These are phyloP conservation scores for Kluyveromyces sp. DNA, from an alignment of 1,139 yeast genomes.

Conservation along the genomic window DNA sequence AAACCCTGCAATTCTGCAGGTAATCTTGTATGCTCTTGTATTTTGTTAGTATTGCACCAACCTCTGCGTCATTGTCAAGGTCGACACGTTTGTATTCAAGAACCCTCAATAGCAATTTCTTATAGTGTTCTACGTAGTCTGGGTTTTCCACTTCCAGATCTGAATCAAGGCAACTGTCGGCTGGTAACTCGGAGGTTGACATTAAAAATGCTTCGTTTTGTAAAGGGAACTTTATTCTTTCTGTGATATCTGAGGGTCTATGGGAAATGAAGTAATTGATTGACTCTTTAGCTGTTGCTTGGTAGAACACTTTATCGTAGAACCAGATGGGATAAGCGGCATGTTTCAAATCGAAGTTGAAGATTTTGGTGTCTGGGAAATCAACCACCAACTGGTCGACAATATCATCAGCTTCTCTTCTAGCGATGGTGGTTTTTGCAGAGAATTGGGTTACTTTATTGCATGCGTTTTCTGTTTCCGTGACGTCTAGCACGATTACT, in stretches of 20 bases:
- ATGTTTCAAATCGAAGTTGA: slow-evolving; percentile 3
- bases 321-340: slow-evolving; percentile 2
- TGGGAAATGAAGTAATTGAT: background rate
- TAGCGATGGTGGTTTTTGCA: background rate
- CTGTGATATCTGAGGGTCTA: background rate
- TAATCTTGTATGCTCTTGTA: background rate
- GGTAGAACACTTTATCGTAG: slow-evolving; percentile 2
- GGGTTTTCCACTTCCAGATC: background rate
- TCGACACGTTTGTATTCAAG: background rate
- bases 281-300: background rate
- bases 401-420: background rate
- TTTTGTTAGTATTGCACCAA: background rate
- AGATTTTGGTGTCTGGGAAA: background rate
- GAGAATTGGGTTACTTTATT: background rate
- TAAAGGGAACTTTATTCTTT: background rate
- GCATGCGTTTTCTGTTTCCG: background rate
- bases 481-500: slow-evolving; percentile 1
- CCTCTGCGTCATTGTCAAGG: background rate
- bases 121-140: background rate
- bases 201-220: background rate
- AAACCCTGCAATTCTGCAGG: background rate
- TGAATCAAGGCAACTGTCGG: background rate
- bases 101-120: background rate
- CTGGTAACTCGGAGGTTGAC: background rate
- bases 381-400: background rate